These are phyloP conservation scores for Podospora fimiseda DNA, from an alignment of 495 filamentous ascomycete genomes.

Conservation along the genomic window DNA sequence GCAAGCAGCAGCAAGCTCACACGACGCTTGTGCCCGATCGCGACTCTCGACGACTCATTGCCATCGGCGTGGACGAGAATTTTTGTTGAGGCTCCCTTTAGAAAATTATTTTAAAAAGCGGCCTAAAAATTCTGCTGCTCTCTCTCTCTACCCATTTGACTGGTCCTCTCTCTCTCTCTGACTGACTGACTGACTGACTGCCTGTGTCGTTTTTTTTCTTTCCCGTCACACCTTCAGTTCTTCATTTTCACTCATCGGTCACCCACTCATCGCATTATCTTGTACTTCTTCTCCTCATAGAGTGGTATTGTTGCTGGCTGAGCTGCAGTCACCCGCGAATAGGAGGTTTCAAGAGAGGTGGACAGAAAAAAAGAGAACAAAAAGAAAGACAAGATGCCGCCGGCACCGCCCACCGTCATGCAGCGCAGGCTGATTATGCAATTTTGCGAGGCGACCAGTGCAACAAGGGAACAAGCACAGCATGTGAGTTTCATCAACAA, in stretches of 20 bases:
- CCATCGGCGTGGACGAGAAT: neutral
- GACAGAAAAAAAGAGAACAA: neutral
- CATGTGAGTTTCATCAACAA: conserved; percentile 36
- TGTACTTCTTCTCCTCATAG: too few species aligned
- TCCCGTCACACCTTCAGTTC: too few species aligned
- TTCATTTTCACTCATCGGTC: too few species aligned
- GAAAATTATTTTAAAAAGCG: too few species aligned
- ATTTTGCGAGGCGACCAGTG: conserved; percentile 49
- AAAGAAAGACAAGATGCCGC: conserved; percentile 1
- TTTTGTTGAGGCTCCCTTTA: too few species aligned
- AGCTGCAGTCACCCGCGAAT: neutral
- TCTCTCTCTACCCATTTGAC: too few species aligned
- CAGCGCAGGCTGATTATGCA: conserved; percentile 48
- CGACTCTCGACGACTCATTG: neutral
- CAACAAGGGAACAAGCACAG: conserved; percentile 45
- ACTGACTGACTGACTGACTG: too few species aligned
- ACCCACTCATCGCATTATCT: too few species aligned
- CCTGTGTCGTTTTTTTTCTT: too few species aligned
- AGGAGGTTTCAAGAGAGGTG: neutral
- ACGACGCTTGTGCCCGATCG: neutral
- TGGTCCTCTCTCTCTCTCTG: too few species aligned
- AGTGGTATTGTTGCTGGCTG: neutral
- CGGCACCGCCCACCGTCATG: conserved; percentile 19
- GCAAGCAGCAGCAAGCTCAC: too few species aligned
- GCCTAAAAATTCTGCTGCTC: too few species aligned